Base-by-base conservation (phyloP, 1,284 basidiomycete genomes). In the Trichosporon asahii region DNA sequence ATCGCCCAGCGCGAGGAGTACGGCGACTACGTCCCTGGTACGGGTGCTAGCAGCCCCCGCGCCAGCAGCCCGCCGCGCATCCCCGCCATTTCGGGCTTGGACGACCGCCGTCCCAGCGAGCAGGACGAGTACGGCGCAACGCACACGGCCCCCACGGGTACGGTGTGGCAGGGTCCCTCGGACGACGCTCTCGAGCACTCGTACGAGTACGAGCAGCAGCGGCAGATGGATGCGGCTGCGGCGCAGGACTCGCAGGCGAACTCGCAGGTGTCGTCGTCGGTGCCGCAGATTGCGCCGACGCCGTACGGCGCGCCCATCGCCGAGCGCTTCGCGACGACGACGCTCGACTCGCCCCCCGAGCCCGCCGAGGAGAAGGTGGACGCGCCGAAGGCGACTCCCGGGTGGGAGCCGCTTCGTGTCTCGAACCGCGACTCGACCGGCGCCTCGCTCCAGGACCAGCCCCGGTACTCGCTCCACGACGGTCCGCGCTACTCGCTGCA, bases 121-220 rank as follows among this genome's bases (percentile, higher is more conserved):
- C 66, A 35, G 23, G 53, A 63, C 61, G 79, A 80, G 9, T 81
- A 75, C 70, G 79, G 78, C 4, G 77, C 77, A 8, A 69, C 44
- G 66, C 65, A 5, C 15, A 46, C 27, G 8, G 37, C 64, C 3
- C 57, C 25, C 53, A 15, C 29, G 1, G 46, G n/a, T 6, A 64
- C 57, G 27, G 46, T 53, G 37, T 63, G 21, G 23, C n/a, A 25
- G 68, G 68, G 21, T 33, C 65, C 18, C 60, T 66, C 55, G 7
- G 35, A 25, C 55, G 55, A 61, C 18, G 27, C 57, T 37, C 37
- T 61, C 11, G 14, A 35, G 35, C 66, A 67, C 21, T 76, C 74
- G 23, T 83, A 83, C 74, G 81, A 83, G 72, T 82, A 76, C 57
- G 78, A 80, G 72, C 82, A 82, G 73, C 82, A 77, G 72, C 73